A percentile compares a stretch with the other conserved stretches of the same genome.
Conservation (phyloP, 83 land plant species). For the Isoetes engelmannii region DNA sequence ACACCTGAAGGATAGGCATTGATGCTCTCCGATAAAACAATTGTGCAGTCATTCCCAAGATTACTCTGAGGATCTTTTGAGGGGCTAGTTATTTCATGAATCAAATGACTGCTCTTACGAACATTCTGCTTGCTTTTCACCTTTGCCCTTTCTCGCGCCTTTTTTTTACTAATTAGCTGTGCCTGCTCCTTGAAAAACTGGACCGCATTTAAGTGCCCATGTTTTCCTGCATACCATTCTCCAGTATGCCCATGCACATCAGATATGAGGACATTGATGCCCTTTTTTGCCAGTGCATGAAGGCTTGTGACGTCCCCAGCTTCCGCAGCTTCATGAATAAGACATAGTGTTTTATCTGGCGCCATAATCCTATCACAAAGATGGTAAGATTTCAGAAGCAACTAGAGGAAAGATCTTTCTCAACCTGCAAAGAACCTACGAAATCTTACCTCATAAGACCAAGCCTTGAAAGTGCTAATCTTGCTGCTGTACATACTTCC, state of each 20-base stretch:
- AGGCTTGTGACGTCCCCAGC: slow-evolving; percentile 22
- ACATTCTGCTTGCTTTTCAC: slow-evolving; percentile 17
- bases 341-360: no score
- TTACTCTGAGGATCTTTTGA: no score
- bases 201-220: slow-evolving; percentile 16
- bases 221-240: slow-evolving; percentile 18
- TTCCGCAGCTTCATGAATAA: slow-evolving; percentile 20
- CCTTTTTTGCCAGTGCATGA: slow-evolving; percentile 18
- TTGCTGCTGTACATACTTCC: slow-evolving; percentile 22
- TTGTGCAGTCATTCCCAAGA: no score
- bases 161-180: slow-evolving; percentile 15
- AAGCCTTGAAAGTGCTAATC: slow-evolving; percentile 23
- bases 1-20: no score
- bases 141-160: slow-evolving; percentile 20
- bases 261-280: slow-evolving; percentile 11
- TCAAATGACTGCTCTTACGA: not conserved
- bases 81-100: no score
- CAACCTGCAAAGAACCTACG: not conserved
- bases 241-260: slow-evolving; percentile 18
- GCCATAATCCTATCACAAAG: no score
- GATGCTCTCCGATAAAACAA: no score
- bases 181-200: slow-evolving; percentile 18
- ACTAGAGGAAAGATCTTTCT: not conserved
- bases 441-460: slow-evolving; percentile 18
- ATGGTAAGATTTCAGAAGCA: no score